phyloP scores from a whole-genome alignment of 169 alveolate genomes.

The Plasmodium chabaudi region DNA sequence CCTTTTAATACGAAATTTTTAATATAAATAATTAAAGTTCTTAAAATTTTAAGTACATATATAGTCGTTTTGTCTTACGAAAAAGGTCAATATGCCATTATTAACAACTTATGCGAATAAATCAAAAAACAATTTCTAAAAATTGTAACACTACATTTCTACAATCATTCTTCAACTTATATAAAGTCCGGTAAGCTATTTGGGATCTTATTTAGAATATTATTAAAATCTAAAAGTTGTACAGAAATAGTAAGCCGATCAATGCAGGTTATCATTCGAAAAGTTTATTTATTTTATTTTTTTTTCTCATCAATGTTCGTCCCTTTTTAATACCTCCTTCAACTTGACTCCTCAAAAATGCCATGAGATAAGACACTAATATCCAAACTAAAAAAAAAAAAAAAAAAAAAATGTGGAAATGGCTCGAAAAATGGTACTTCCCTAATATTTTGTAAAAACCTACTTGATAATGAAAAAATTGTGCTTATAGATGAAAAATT shows the following conservation, averaged over 20 bases:
- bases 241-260: background rate
- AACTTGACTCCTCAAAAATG: slow-evolving; percentile 22
- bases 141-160: no score
- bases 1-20: no score
- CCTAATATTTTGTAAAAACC: background rate
- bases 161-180: background rate
- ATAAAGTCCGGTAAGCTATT: slow-evolving; percentile 42
- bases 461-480: slow-evolving; percentile 55
- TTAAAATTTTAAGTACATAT: no score
- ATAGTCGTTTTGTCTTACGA: no score
- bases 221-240: slow-evolving; percentile 31
- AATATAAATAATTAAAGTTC: no score
- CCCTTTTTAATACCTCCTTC: slow-evolving; percentile 24
- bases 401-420: slow-evolving; percentile 3
- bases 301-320: background rate
- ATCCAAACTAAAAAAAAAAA: slow-evolving; percentile 19
- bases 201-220: slow-evolving; percentile 38
- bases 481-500: slow-evolving; percentile 56
- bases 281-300: background rate
- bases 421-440: background rate
- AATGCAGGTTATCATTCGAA: background rate
- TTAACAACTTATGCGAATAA: no score
- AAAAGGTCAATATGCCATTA: no score
- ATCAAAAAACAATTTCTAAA: no score
- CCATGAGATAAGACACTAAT: slow-evolving; percentile 14